Conservation (phyloP, 1,284 basidiomycete genomes). For the Tausonia pullulans region DNA sequence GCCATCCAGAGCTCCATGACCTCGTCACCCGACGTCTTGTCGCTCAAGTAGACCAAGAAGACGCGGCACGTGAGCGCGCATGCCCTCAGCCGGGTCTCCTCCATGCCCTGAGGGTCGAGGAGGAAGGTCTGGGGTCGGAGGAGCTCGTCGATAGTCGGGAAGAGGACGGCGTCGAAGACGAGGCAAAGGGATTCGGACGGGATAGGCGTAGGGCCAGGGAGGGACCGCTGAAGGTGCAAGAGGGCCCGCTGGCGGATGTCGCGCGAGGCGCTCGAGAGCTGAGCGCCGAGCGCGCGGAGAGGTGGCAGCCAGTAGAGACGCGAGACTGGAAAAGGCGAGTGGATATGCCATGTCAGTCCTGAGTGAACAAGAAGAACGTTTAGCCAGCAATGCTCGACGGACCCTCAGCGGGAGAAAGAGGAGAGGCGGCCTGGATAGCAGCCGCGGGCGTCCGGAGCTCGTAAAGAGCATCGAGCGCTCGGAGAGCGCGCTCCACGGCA, state of each 20-base stretch:
- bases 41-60: constrained; percentile 83
- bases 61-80: constrained; percentile 84
- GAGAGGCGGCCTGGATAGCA: constrained; percentile 43
- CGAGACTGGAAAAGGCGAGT: constrained; percentile 51
- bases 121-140: constrained; percentile 71
- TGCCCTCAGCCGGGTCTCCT: constrained; percentile 77
- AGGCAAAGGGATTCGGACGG: constrained; percentile 54
- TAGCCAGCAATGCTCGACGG: constrained; percentile 6
- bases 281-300: constrained; percentile 63
- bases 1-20: constrained; percentile 62
- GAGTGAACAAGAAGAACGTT: neutral
- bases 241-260: constrained; percentile 79
- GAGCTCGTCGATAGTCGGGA: constrained; percentile 85
- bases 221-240: constrained; percentile 70
- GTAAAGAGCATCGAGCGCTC: constrained; percentile 69
- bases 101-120: constrained; percentile 73
- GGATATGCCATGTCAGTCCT: constrained; percentile 22
- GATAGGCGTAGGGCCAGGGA: constrained; percentile 54
- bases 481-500: constrained; percentile 63
- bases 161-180: constrained; percentile 80
- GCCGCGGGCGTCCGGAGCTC: constrained; percentile 56
- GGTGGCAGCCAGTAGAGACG: constrained; percentile 68
- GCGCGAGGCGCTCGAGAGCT: constrained; percentile 72
- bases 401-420: constrained; percentile 45
- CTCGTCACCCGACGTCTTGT: constrained; percentile 49